Evolutionary conservation across 768 basidiomycete genomes (phyloP), one percentile per base, ranked within the genome.

Genomic region (Suillus bovinus): DNA sequence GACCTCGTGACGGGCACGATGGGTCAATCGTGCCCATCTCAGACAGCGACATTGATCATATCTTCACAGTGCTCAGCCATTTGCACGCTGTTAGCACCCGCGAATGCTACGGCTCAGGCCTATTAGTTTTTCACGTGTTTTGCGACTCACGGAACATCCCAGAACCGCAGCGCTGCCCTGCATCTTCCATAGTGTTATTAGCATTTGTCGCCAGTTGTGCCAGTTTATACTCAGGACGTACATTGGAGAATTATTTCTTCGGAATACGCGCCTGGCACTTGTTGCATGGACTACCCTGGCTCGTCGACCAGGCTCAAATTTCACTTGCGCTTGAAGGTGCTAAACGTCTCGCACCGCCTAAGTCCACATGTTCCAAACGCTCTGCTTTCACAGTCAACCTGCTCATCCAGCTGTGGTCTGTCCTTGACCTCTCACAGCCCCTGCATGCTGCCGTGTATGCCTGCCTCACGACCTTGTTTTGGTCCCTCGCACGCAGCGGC

Each of bases 221-320:
- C 0, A 79, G 79, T 0, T 34, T 71, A 0, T 80, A 79, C 61
- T 63, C 80, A 0, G 71, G 70, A 0, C 63, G 58, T 7, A 70
- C 78, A 0, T 64, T 84, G 0, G 47, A 56, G 0, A 82, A 81
- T 68, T 81, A 80, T 58, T 34, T 82, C 0, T 64, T 65, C 5
- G 78, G 75, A 0, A 52, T 85, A 0, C 64, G 74, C 1, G 81
- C 82, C 2, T 85, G 82, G 82, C 82, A 85, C 65, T 69, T 77
- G 0, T 52, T 84, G 0, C 81, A 85, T 57, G 71, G 80, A 0
- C 13, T 76, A 0, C 36, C 31, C 0, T 84, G 81, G 81, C 27
- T 16, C 0, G 57, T 76, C 0, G 63, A 78, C 29, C 55, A 72
- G 1, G 42, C 42, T 0, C 68, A 76, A 24, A 38, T 78, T 14